phyloP scores from a whole-genome alignment of 1,284 basidiomycete species.

The Malassezia vespertilionis region DNA sequence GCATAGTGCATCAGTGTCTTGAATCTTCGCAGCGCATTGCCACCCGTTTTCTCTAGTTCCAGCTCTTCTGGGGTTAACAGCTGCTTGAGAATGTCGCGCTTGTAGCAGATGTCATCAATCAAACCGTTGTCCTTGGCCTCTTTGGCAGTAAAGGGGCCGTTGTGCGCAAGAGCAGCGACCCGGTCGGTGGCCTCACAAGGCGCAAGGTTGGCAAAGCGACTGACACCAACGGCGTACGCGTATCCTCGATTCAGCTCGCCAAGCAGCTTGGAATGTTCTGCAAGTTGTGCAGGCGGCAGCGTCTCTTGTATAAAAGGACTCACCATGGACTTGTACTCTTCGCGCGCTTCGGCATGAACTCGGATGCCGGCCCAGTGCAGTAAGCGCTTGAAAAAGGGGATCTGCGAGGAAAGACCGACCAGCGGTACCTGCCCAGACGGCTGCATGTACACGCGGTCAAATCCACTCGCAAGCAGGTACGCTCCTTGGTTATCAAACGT shows the following conservation, averaged over 20 bases:
- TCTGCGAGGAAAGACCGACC: slow-evolving; percentile 40
- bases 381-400: slow-evolving; percentile 43
- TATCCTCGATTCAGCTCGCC: slow-evolving; percentile 37
- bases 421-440: slow-evolving; percentile 49
- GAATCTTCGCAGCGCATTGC: slow-evolving; percentile 13
- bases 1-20: slow-evolving; percentile 33
- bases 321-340: slow-evolving; percentile 48
- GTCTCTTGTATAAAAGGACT: slow-evolving; percentile 32
- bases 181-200: slow-evolving; percentile 28
- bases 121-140: slow-evolving; percentile 47
- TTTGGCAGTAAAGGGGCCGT: slow-evolving; percentile 46
- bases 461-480: slow-evolving; percentile 47
- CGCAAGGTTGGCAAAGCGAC: slow-evolving; percentile 27
- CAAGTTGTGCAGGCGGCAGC: slow-evolving; percentile 27
- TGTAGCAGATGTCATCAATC: slow-evolving; percentile 46
- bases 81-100: slow-evolving; percentile 39
- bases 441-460: slow-evolving; percentile 50
- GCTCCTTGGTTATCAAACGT: slow-evolving; percentile 48
- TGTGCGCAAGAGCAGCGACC: slow-evolving; percentile 37
- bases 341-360: slow-evolving; percentile 48
- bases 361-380: slow-evolving; percentile 49
- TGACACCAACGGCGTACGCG: slow-evolving; percentile 31
- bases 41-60: slow-evolving; percentile 17
- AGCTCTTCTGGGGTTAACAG: slow-evolving; percentile 23
- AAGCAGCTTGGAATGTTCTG: slow-evolving; percentile 38